Evolutionary conservation across 352 stramenopile genomes (phyloP).

Genomic region (Phytophthora crassamura): DNA sequence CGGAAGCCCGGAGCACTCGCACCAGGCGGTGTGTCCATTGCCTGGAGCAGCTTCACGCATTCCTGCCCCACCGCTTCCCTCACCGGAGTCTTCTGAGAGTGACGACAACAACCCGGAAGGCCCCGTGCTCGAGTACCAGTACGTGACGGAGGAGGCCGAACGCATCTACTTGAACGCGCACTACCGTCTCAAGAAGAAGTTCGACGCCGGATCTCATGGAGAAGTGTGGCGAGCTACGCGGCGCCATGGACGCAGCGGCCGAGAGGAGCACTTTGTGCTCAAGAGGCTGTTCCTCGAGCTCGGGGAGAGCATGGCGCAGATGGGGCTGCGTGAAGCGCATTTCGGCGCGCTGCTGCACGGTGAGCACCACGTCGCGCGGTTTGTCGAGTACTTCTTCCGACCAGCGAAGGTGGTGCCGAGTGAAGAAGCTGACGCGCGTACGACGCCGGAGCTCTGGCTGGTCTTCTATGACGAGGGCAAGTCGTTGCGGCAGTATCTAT

Average conservation of each 20-base stretch:
- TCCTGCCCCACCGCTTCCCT: conserved; percentile 25
- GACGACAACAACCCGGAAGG: conserved; percentile 34
- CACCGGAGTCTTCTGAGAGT: conserved; percentile 14
- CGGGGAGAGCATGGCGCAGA: conserved; percentile 68
- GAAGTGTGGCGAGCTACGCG: conserved; percentile 79
- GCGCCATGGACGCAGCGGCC: conserved; percentile 20
- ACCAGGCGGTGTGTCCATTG: conserved; percentile 24
- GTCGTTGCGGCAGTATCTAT: conserved; percentile 89
- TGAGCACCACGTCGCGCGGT: conserved; percentile 79
- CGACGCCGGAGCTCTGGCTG: conserved; percentile 82
- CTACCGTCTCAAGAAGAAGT: conserved; percentile 81
- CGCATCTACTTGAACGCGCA: conserved; percentile 78
- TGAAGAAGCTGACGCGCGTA: conserved; percentile 15
- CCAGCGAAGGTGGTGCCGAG: conserved; percentile 26
- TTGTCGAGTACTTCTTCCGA: conserved; percentile 90
- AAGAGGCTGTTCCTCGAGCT: conserved; percentile 86
- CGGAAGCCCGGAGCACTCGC: neutral
- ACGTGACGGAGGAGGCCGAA: conserved; percentile 56
- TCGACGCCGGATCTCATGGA: conserved; percentile 85
- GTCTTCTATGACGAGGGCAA: conserved; percentile 92
- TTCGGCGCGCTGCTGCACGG: conserved; percentile 64
- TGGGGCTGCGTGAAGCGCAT: conserved; percentile 85
- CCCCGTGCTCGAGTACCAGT: conserved; percentile 80
- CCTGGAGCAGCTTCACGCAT: conserved; percentile 27
- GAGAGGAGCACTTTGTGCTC: conserved; percentile 76